Evolutionary conservation across 2,329 filamentous ascomycete species (phyloP).

Genomic region (Lachnellula cervina): DNA sequence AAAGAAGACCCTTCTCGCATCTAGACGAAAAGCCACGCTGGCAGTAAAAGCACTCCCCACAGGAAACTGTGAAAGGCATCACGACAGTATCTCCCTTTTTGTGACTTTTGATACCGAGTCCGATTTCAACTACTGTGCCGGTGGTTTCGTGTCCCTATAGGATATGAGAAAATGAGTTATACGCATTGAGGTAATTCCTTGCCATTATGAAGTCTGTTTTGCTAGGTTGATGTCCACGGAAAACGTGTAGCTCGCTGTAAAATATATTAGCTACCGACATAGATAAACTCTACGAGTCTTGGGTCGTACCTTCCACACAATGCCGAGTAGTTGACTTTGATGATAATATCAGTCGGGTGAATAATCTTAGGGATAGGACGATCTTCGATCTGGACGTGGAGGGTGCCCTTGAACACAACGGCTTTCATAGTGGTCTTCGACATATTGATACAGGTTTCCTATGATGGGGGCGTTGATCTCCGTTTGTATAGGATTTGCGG

Average conservation of each 20-base stretch:
- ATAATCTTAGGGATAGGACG: slow-evolving; percentile 72
- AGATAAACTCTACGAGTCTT: neutral
- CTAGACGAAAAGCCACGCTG: slow-evolving; percentile 70
- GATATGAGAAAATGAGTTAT: neutral
- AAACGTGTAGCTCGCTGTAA: slow-evolving; percentile 75
- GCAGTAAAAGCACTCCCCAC: slow-evolving; percentile 80
- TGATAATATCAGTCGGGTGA: slow-evolving; percentile 68
- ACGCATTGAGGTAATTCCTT: neutral
- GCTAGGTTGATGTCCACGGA: slow-evolving; percentile 72
- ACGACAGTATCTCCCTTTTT: slow-evolving; percentile 74
- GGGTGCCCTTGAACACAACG: slow-evolving; percentile 71
- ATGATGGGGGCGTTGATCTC: too few relatives aligned
- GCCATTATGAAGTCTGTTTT: slow-evolving; percentile 55
- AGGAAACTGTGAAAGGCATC: slow-evolving; percentile 77
- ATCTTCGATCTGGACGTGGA: slow-evolving; percentile 54
- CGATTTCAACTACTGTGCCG: slow-evolving; percentile 65
- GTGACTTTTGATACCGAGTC: slow-evolving; percentile 62
- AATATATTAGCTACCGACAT: neutral
- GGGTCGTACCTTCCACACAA: slow-evolving; percentile 75
- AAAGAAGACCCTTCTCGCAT: slow-evolving; percentile 65
- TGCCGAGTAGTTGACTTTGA: slow-evolving; percentile 78
- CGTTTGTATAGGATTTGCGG: too few relatives aligned
- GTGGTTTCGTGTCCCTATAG: slow-evolving; percentile 77
- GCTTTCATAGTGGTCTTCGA: slow-evolving; percentile 67
- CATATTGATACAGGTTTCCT: slow-evolving; percentile 7